Conservation (phyloP, 2,329 filamentous ascomycete species). For the Cercospora sojina region DNA sequence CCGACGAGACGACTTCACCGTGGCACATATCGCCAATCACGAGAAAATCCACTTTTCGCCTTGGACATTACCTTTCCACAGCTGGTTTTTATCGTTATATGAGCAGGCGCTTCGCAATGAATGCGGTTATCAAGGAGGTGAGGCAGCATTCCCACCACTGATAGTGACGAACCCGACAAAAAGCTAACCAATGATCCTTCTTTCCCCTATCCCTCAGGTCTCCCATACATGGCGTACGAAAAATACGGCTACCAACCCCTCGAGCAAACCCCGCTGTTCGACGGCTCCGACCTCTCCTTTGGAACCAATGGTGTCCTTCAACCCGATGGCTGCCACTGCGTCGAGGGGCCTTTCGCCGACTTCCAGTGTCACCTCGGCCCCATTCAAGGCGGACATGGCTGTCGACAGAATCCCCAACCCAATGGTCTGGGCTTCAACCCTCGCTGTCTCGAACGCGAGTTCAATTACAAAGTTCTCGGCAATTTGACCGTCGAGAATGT, state of each 20-base stretch:
- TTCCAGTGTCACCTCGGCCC: constrained; percentile 51
- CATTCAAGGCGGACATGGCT: constrained; percentile 36
- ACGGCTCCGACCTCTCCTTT: constrained; percentile 51
- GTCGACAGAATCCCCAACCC: constrained; percentile 30
- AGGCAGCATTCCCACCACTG: no score
- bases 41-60: constrained; percentile 28
- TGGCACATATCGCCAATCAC: constrained; percentile 31
- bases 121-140: constrained; percentile 31
- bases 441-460: constrained; percentile 37
- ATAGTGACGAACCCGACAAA: constrained; percentile 39
- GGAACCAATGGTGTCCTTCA: constrained; percentile 28
- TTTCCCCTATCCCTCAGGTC: constrained; percentile 15
- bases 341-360: constrained; percentile 54
- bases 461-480: not conserved
- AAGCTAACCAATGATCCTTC: not conserved
- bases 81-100: constrained; percentile 44
- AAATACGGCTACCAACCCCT: constrained; percentile 44
- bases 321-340: constrained; percentile 53
- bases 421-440: constrained; percentile 37
- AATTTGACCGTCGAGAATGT: constrained; percentile 17
- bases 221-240: constrained; percentile 55
- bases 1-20: constrained; percentile 34
- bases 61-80: constrained; percentile 41
- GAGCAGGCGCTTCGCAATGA: constrained; percentile 45
- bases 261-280: constrained; percentile 53